A percentile compares a stretch with the other conserved stretches of the same genome.
phyloP scores from a whole-genome alignment of 306 rosid genomes.

The Astragalus glycyphyllos region DNA sequence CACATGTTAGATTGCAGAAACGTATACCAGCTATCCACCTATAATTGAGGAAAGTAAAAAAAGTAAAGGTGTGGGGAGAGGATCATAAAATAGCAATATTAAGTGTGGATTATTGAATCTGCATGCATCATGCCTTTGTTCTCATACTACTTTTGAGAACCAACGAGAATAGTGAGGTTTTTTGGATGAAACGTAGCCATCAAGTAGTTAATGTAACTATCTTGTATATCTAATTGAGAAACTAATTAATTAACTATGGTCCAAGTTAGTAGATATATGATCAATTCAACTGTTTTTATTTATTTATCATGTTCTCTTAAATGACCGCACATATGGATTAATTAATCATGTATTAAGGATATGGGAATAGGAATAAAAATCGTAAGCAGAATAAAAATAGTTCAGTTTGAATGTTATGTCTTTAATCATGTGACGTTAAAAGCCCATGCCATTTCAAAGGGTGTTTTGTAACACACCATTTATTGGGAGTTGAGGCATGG shows the following conservation, averaged over 20 bases:
- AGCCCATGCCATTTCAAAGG: conserved; percentile 36
- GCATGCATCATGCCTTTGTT: conserved; percentile 43
- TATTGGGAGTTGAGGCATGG: conserved; percentile 28
- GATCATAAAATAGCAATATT: conserved; percentile 7
- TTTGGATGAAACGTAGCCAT: conserved; percentile 38
- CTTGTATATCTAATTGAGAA: conserved; percentile 28
- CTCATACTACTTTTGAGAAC: conserved; percentile 40
- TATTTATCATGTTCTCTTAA: conserved; percentile 14
- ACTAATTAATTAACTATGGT: conserved; percentile 29
- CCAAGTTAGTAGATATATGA: neutral
- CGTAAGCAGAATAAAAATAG: conserved; percentile 26
- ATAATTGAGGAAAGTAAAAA: conserved; percentile 50
- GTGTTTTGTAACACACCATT: neutral
- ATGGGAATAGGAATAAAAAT: neutral
- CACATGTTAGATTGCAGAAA: conserved; percentile 48
- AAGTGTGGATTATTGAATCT: conserved; percentile 39
- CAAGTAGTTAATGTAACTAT: conserved; percentile 37
- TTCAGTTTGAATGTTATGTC: neutral
- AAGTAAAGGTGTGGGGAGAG: neutral
- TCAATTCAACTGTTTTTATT: conserved; percentile 19
- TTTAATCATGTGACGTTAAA: neutral
- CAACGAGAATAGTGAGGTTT: conserved; percentile 25
- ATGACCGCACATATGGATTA: conserved; percentile 19
- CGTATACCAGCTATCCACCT: conserved; percentile 35
- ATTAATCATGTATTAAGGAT: conserved; percentile 20